Evolutionary conservation across 805 yeast species (phyloP), one percentile per base, ranked within the genome.

Genomic region (Ogataea paraovalis): DNA sequence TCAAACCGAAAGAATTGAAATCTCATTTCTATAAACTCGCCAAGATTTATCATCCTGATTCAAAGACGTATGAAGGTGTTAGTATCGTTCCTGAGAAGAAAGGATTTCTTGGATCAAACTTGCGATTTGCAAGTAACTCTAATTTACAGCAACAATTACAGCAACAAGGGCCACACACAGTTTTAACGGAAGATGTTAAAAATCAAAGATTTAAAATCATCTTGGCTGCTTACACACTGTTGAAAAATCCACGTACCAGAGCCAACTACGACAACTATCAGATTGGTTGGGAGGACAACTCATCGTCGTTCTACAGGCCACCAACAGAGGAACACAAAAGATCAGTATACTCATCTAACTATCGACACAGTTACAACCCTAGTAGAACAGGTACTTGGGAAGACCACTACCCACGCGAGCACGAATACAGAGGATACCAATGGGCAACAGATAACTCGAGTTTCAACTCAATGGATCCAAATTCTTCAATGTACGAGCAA

Each of bases 41-140:
- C 10, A 87, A 85, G 62, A 60, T 82, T 9, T 90, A 90, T 57
- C 97, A 90, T 61, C 97, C 97, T 0, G 97, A 90, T 53, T 55
- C 68, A 4, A 50, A 47, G 36, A 41, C 53, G 13, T 56, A 52
- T 32, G 52, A 58, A 39, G 64, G 64, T n/a, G 50, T 48, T 14
- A 47, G 39, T 13, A 45, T 53, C 39, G 14, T 10, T 14, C 28
- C 16, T 36, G 28, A 33, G 41, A 46, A 50, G 46, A 39, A 18
- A 44, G 12, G 27, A 33, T 37, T 22, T 45, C n/a, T 27, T 16
- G 28, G 10, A 10, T 30, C 34, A 8, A 30, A 30, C 16, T 12
- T 30, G 34, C 34, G 34, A 14, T 30, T 30, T 14, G 6, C 34
- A 30, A 30, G 34, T 14, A 30, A 30, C 12, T 30, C 34, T 7